A percentile compares a stretch with the other conserved stretches of the same genome.
These are phyloP conservation scores for Diaporthe vaccinii DNA, from an alignment of 2,329 filamentous ascomycete species.

Conservation along the genomic window DNA sequence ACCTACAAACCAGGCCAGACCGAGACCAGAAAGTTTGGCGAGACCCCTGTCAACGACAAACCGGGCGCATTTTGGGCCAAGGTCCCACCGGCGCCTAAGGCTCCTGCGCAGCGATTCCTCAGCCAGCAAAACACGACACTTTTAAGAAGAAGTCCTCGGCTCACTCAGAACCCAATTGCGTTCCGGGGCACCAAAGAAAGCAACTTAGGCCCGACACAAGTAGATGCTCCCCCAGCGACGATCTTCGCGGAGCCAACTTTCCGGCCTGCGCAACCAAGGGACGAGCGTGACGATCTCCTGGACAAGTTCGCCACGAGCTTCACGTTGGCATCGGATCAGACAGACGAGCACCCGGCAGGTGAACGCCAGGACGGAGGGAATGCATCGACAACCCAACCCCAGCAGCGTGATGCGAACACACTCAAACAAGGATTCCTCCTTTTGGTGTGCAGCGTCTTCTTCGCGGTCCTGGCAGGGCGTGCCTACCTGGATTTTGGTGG, in stretches of 20 bases:
- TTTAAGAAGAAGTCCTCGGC: constrained; percentile 60
- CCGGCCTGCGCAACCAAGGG: constrained; percentile 62
- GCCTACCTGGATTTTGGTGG: constrained; percentile 7
- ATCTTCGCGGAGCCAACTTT: constrained; percentile 71
- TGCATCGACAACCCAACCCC: background rate
- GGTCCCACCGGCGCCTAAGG: constrained; percentile 76
- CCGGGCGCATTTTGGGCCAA: constrained; percentile 76
- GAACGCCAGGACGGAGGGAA: background rate
- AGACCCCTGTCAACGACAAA: constrained; percentile 59
- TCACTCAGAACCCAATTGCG: constrained; percentile 60
- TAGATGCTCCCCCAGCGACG: constrained; percentile 29
- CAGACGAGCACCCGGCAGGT: background rate
- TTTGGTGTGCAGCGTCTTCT: background rate
- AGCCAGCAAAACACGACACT: constrained; percentile 72
- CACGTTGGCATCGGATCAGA: constrained; percentile 46
- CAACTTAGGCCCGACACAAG: constrained; percentile 32
- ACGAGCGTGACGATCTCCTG: constrained; percentile 58
- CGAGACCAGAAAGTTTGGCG: constrained; percentile 59
- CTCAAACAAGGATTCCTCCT: background rate
- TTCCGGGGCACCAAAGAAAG: constrained; percentile 55
- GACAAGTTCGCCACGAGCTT: constrained; percentile 61
- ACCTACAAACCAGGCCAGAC: constrained; percentile 56
- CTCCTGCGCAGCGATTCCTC: constrained; percentile 72
- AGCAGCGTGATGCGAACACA: background rate
- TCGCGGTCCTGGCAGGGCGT: constrained; percentile 12